Evolutionary conservation across 352 stramenopile genomes (phyloP).

Genomic region (Phytophthora tentaculata): DNA sequence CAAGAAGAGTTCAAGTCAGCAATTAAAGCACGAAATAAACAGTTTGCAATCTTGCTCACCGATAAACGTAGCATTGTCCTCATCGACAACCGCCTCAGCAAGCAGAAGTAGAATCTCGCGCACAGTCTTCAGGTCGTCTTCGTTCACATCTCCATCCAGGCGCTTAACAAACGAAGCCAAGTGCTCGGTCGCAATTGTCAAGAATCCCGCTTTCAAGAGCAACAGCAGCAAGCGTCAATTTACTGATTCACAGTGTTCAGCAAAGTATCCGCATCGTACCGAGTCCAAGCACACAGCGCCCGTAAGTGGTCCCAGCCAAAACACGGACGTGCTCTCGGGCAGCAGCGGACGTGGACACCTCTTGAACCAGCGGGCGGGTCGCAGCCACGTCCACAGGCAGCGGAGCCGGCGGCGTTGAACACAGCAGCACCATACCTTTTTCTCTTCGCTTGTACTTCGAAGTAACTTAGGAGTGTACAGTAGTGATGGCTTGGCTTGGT

Average conservation of each 20-base stretch:
- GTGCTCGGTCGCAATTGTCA: constrained; percentile 55
- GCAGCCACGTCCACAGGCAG: constrained; percentile 41
- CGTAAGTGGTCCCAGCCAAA: constrained; percentile 51
- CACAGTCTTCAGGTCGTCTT: constrained; percentile 46
- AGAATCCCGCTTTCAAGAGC: constrained; percentile 60
- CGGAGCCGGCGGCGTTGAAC: constrained; percentile 30
- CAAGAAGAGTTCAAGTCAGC: constrained; percentile 2
- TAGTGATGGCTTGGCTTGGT: constrained; percentile 13
- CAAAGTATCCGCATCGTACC: constrained; percentile 37
- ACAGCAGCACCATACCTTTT: constrained; percentile 42
- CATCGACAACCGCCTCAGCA: constrained; percentile 65
- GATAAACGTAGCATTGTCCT: constrained; percentile 84
- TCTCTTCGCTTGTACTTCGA: not conserved
- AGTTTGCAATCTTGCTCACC: constrained; percentile 32
- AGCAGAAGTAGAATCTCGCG: constrained; percentile 47
- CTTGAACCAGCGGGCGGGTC: constrained; percentile 32
- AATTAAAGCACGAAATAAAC: not conserved
- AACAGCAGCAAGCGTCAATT: constrained; percentile 12
- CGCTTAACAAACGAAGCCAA: constrained; percentile 55
- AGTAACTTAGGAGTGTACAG: too few relatives aligned
- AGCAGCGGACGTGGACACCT: constrained; percentile 30
- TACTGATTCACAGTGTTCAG: not conserved
- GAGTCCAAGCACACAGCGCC: constrained; percentile 77
- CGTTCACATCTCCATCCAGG: constrained; percentile 19
- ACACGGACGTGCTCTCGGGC: constrained; percentile 36